phyloP scores from a whole-genome alignment of 164 flowering plant genomes.

The Vitis rupestris region DNA sequence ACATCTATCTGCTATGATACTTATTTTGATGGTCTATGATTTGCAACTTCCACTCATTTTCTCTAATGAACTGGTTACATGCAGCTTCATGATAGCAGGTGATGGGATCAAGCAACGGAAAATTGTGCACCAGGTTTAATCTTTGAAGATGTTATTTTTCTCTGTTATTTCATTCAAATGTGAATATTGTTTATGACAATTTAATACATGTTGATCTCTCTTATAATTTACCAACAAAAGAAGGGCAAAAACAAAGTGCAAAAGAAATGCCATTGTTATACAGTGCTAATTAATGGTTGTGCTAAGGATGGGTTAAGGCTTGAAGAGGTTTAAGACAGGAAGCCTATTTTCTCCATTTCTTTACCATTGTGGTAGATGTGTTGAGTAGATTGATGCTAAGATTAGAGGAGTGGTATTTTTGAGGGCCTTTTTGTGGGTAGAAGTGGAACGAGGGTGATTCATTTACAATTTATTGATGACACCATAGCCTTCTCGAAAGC shows the following conservation, averaged over 20 bases:
- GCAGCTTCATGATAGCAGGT: conserved; percentile 88
- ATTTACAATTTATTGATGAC: no score
- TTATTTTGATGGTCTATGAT: not conserved
- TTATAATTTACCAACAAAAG: not conserved
- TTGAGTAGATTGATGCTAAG: no score
- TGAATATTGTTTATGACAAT: not conserved
- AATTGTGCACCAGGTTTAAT: conserved; percentile 61
- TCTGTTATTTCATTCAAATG: not conserved
- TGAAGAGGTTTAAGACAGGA: no score
- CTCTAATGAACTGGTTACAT: conserved; percentile 5
- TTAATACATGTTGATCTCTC: conserved; percentile 1
- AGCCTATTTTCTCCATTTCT: no score
- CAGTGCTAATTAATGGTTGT: no score
- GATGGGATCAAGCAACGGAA: conserved; percentile 78
- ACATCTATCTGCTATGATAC: not conserved
- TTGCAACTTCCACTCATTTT: not conserved
- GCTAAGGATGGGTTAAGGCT: no score
- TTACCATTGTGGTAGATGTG: no score
- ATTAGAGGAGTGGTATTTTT: no score
- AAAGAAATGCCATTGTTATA: not conserved
- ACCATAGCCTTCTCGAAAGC: no score
- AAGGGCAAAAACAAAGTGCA: not conserved
- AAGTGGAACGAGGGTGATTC: no score
- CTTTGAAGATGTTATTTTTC: not conserved
- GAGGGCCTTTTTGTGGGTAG: no score